A percentile compares a stretch with the other conserved stretches of the same genome.
phyloP scores from a whole-genome alignment of 352 stramenopile species.

The Peronosclerospora sorghi region DNA sequence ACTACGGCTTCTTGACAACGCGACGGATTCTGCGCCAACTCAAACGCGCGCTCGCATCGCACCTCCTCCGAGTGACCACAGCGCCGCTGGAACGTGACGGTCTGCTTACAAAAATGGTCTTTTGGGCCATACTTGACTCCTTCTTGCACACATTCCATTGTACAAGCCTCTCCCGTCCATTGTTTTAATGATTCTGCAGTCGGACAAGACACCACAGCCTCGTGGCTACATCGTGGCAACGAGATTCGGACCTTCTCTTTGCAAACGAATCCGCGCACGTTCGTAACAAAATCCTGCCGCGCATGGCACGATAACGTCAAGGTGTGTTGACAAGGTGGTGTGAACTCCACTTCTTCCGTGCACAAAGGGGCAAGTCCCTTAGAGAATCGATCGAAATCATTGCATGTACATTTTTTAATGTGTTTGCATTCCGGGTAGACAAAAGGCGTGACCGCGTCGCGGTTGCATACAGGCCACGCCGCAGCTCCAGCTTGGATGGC shows the following conservation, averaged over 20 bases:
- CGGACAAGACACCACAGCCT: slow-evolving; percentile 35
- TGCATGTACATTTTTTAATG: slow-evolving; percentile 43
- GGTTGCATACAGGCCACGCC: slow-evolving; percentile 42
- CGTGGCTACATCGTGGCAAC: slow-evolving; percentile 60
- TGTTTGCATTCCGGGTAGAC: slow-evolving; percentile 70
- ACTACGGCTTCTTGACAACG: slow-evolving; percentile 36
- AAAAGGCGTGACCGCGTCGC: slow-evolving; percentile 46
- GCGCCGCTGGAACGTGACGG: slow-evolving; percentile 43
- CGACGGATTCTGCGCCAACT: slow-evolving; percentile 32
- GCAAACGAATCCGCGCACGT: slow-evolving; percentile 30
- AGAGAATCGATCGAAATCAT: slow-evolving; percentile 46
- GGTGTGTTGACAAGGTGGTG: slow-evolving; percentile 50
- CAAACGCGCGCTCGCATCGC: slow-evolving; percentile 62
- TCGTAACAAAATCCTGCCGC: slow-evolving; percentile 21
- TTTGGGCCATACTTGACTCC: slow-evolving; percentile 46
- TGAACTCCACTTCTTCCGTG: slow-evolving; percentile 44
- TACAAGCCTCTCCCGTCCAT: slow-evolving; percentile 35
- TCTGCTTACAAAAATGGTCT: slow-evolving; percentile 53
- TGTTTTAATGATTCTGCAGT: slow-evolving; percentile 26
- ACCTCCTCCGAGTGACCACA: slow-evolving; percentile 51
- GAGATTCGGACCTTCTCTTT: slow-evolving; percentile 36
- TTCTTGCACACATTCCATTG: slow-evolving; percentile 42
- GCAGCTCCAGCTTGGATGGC: slow-evolving; percentile 24
- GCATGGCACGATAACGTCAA: slow-evolving; percentile 51
- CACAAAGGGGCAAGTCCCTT: slow-evolving; percentile 33